Evolutionary conservation across 805 yeast genomes (phyloP), one percentile per base, ranked within the genome.

Genomic region (Candida xyloterini): DNA sequence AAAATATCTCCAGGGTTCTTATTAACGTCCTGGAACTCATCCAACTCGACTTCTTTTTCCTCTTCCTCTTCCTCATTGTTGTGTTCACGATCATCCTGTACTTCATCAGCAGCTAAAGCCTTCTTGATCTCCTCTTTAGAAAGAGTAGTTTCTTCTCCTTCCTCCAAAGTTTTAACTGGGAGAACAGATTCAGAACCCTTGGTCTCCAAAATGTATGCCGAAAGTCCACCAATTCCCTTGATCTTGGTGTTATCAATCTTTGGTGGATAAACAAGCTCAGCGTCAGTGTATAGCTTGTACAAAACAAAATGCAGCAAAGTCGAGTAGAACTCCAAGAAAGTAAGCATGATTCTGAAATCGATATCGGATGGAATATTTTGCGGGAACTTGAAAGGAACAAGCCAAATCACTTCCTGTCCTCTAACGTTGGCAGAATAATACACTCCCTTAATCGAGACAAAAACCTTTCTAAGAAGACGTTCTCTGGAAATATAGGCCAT

Each of bases 351-450:
- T 65, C 93, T 78, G 72, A 93, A 91, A 67, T 93, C 99, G 44
- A 93, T 81, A 63, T 93, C 98, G 31, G 83, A 67, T 33, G 99
- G 98, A 52, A 93, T 84, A 63, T 85, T 85, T 63, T 91, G 95
- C 14, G 99, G 96, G 71, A 90, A 93, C 65, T 89, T 93, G 76
- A 83, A 93, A 16, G 99, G 99, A 33, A 88, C 95, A 44, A 93
- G 78, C 99, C 99, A 93, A 66, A 91, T 78, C 32, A 93, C 74
- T 51, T 87, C 95, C 64, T 89, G 96, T 51, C 99, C 99, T 62
- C 76, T 81, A 33, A 93, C 79, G 46, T 62, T 76, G 24, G 96
- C 98, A 62, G 89, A 88, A 60, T 91, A 93, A 66, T 93, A 93
- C 13, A 91, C 95, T 68, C 99, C 99, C 66, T 93, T 93, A 59